Conservation (phyloP, 345 rosid genomes). For the Turritis glabra region DNA sequence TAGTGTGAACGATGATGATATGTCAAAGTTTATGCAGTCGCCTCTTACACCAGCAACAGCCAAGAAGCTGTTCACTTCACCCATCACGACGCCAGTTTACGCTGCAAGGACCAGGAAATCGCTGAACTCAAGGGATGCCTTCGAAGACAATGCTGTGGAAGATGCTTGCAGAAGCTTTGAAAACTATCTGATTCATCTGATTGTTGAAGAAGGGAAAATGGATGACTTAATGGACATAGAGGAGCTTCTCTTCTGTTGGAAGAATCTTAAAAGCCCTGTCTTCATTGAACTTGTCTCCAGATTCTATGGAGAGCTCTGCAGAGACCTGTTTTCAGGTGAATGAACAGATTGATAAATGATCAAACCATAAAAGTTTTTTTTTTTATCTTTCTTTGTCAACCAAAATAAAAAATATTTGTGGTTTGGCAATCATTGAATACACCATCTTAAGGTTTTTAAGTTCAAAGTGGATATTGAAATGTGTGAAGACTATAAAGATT, state of each 20-base stretch:
- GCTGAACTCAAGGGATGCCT: slow-evolving; percentile 26
- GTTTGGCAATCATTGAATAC: neutral
- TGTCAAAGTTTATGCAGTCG: slow-evolving; percentile 36
- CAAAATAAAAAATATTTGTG: neutral
- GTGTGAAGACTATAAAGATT: slow-evolving; percentile 18
- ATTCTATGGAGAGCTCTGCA: slow-evolving; percentile 87
- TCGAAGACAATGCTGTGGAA: slow-evolving; percentile 49
- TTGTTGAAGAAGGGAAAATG: slow-evolving; percentile 74
- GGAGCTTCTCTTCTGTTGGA: slow-evolving; percentile 87
- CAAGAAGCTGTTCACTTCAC: slow-evolving; percentile 47
- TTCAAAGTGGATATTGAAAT: neutral
- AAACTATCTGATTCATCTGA: slow-evolving; percentile 80
- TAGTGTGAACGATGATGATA: slow-evolving; percentile 32
- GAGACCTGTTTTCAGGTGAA: slow-evolving; percentile 41
- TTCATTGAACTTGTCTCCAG: slow-evolving; percentile 69
- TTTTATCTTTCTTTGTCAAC: neutral
- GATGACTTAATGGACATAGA: slow-evolving; percentile 77
- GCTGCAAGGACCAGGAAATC: slow-evolving; percentile 21
- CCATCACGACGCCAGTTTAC: slow-evolving; percentile 57
- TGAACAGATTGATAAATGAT: neutral
- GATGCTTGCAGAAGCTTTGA: slow-evolving; percentile 88
- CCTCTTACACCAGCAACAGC: slow-evolving; percentile 65
- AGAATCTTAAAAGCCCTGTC: slow-evolving; percentile 74
- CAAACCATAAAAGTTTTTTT: neutral
- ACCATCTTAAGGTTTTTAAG: slow-evolving; percentile 5